Conservation (phyloP, 148 eudicot genomes). For the Vaccinium vitisidaea region DNA sequence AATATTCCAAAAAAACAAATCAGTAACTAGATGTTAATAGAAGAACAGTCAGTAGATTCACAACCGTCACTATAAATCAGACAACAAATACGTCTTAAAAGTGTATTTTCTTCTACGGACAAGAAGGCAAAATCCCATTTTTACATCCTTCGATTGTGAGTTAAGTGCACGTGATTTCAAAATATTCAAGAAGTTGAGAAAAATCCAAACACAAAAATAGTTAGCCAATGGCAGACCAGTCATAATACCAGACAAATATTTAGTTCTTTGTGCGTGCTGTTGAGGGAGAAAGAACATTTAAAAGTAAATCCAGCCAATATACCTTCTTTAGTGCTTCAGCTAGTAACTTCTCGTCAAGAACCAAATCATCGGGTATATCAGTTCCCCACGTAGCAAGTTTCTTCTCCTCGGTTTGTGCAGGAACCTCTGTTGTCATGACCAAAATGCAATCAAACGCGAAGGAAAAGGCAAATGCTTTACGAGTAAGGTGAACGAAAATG, state of each 20-base stretch:
- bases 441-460: neutral
- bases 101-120: neutral
- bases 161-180: neutral
- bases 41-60: neutral
- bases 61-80: neutral
- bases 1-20: neutral
- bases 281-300: neutral
- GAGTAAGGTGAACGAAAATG: neutral
- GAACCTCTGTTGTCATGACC: constrained; percentile 40
- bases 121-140: neutral
- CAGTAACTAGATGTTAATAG: neutral
- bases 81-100: neutral
- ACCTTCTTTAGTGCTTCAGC: constrained; percentile 90
- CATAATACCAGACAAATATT: neutral
- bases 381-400: constrained; percentile 84
- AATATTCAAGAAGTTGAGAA: neutral
- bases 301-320: neutral
- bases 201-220: neutral
- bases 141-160: neutral
- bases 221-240: neutral
- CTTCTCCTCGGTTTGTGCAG: constrained; percentile 61
- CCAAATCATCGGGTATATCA: constrained; percentile 85
- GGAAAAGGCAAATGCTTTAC: neutral
- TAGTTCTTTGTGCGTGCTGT: neutral
- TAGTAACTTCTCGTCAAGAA: constrained; percentile 67